These are phyloP conservation scores for Periconia macrospinosa DNA, from an alignment of 2,329 filamentous ascomycete species.

Conservation along the genomic window DNA sequence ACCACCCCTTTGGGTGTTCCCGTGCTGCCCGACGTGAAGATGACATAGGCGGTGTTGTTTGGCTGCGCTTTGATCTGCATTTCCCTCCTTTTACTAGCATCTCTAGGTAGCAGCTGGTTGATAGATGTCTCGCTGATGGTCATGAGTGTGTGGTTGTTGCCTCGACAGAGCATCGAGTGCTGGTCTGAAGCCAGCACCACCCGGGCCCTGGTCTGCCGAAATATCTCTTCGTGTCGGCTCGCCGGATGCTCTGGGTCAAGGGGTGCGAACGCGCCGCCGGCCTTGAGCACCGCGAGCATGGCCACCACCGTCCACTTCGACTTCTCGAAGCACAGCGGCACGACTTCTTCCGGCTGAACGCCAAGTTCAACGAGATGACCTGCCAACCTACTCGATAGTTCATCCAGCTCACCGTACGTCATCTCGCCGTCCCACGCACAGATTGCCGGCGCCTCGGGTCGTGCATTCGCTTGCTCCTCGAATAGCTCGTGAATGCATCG, in stretches of 20 bases:
- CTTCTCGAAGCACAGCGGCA: slow-evolving; percentile 36
- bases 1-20: slow-evolving; percentile 60
- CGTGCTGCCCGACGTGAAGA: slow-evolving; percentile 53
- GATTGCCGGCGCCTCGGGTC: slow-evolving; percentile 15
- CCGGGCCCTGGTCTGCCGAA: background rate
- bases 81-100: too few species aligned
- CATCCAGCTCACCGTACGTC: slow-evolving; percentile 2
- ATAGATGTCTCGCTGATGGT: background rate
- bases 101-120: too few species aligned
- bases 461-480: background rate
- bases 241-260: slow-evolving; percentile 12
- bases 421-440: slow-evolving; percentile 23
- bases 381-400: background rate
- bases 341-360: slow-evolving; percentile 18
- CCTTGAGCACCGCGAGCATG: slow-evolving; percentile 30
- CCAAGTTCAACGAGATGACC: slow-evolving; percentile 12
- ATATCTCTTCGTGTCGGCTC: slow-evolving; percentile 1
- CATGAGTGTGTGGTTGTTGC: background rate
- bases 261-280: slow-evolving; percentile 31
- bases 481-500: slow-evolving; percentile 17
- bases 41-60: slow-evolving; percentile 29
- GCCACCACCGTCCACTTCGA: slow-evolving; percentile 32
- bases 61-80: background rate
- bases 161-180: background rate
- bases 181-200: background rate